These are phyloP conservation scores for Evernia prunastri DNA, from an alignment of 495 filamentous ascomycete genomes.

Conservation along the genomic window DNA sequence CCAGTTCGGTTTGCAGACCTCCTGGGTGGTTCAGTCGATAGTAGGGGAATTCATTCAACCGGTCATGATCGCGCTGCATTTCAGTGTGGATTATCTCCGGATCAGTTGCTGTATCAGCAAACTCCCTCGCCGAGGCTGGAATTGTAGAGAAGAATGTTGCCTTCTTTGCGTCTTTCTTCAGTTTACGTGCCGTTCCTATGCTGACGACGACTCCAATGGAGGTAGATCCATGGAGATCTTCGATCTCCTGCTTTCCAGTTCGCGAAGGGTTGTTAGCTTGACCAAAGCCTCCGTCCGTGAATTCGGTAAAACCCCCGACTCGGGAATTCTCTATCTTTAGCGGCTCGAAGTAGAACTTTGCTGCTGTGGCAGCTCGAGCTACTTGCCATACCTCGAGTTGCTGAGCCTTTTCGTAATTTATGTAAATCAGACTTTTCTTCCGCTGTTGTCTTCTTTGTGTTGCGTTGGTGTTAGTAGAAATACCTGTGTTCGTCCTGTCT, in stretches of 20 bases:
- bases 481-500: background rate
- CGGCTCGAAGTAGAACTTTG: conserved; percentile 22
- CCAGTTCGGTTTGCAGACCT: conserved; percentile 6
- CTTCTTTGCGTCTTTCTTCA: background rate
- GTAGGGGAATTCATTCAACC: background rate
- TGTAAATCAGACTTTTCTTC: background rate
- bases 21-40: conserved; percentile 14
- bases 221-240: conserved; percentile 9
- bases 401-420: conserved; percentile 17
- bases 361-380: conserved; percentile 26
- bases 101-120: conserved; percentile 2
- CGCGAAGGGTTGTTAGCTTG: conserved; percentile 16
- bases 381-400: conserved; percentile 23
- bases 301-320: background rate
- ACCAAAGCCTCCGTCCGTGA: conserved; percentile 21
- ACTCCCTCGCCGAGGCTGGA: background rate
- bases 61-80: conserved; percentile 2
- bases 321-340: conserved; percentile 4
- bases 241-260: conserved; percentile 17
- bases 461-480: background rate
- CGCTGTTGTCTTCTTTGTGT: background rate
- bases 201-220: conserved; percentile 23
- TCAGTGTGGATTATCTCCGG: background rate
- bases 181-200: conserved; percentile 19
- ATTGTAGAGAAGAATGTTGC: conserved; percentile 10